phyloP scores from a whole-genome alignment of 1,139 yeast genomes.

The Pichia sp. region DNA sequence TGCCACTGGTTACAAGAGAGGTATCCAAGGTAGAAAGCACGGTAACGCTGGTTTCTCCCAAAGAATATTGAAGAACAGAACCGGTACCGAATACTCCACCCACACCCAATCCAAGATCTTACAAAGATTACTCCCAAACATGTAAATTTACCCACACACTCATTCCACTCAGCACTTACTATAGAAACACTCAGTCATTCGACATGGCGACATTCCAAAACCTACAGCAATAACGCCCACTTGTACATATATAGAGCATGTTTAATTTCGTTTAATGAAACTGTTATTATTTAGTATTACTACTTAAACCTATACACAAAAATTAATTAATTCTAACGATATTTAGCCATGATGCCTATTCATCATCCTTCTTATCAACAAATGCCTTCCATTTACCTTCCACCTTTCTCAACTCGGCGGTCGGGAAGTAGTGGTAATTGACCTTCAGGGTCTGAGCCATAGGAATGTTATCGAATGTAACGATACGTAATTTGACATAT shows the following conservation, averaged over 20 bases:
- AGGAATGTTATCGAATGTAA: slow-evolving; percentile 83
- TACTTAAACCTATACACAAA: no score
- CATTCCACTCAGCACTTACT: not conserved
- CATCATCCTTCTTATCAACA: slow-evolving; percentile 4
- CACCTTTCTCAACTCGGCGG: slow-evolving; percentile 47
- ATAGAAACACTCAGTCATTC: not conserved
- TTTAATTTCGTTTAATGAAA: no score
- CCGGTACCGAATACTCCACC: slow-evolving; percentile 60
- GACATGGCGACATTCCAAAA: no score
- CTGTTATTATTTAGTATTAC: no score
- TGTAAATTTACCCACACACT: slow-evolving; percentile 18
- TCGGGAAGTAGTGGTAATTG: slow-evolving; percentile 89
- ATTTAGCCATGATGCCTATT: not conserved
- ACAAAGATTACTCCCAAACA: slow-evolving; percentile 41
- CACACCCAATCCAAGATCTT: slow-evolving; percentile 57
- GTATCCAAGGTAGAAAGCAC: slow-evolving; percentile 86
- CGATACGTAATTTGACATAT: slow-evolving; percentile 76
- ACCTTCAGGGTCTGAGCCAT: slow-evolving; percentile 84
- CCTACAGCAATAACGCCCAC: no score
- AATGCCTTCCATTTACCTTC: slow-evolving; percentile 18
- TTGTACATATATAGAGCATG: no score
- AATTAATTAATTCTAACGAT: no score
- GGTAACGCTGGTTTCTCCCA: slow-evolving; percentile 90
- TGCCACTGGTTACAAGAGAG: slow-evolving; percentile 50
- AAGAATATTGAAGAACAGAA: slow-evolving; percentile 58